phyloP scores from a whole-genome alignment of 495 filamentous ascomycete genomes.

The Xylaria palmicola region DNA sequence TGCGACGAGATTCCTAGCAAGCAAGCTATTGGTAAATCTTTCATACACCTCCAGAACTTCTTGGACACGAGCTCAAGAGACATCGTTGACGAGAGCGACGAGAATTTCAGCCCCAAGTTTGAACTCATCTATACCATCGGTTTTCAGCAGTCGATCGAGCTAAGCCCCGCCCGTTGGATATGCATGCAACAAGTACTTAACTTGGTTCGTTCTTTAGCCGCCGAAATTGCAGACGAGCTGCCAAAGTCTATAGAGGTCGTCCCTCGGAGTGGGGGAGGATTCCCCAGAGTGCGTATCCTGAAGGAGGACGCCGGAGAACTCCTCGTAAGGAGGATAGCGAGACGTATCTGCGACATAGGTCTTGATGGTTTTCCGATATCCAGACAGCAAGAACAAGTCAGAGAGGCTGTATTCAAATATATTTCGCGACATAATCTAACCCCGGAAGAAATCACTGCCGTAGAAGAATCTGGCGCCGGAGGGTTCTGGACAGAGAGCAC shows the following conservation, averaged over 20 bases:
- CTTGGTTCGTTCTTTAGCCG: constrained; percentile 36
- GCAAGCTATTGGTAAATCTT: constrained; percentile 23
- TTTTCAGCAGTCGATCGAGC: constrained; percentile 51
- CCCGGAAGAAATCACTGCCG: constrained; percentile 29
- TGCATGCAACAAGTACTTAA: constrained; percentile 56
- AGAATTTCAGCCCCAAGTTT: constrained; percentile 59
- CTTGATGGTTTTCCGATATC: constrained; percentile 41
- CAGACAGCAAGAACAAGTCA: constrained; percentile 35
- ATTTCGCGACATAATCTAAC: constrained; percentile 36
- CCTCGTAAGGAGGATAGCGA: constrained; percentile 32
- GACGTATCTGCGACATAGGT: constrained; percentile 39
- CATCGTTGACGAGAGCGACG: constrained; percentile 67
- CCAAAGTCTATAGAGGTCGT: constrained; percentile 42
- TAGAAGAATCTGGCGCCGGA: constrained; percentile 29
- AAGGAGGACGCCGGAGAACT: constrained; percentile 29
- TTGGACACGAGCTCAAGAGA: constrained; percentile 47
- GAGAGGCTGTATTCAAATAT: constrained; percentile 44
- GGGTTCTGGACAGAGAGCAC: constrained; percentile 35
- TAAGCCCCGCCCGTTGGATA: constrained; percentile 59
- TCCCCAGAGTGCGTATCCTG: constrained; percentile 48
- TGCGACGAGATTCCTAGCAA: constrained; percentile 14
- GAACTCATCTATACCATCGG: constrained; percentile 72
- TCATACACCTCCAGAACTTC: constrained; percentile 45
- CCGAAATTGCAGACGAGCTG: constrained; percentile 21
- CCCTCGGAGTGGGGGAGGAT: constrained; percentile 26